phyloP scores from a whole-genome alignment of 306 rosid genomes.

The Sicyos edulis region DNA sequence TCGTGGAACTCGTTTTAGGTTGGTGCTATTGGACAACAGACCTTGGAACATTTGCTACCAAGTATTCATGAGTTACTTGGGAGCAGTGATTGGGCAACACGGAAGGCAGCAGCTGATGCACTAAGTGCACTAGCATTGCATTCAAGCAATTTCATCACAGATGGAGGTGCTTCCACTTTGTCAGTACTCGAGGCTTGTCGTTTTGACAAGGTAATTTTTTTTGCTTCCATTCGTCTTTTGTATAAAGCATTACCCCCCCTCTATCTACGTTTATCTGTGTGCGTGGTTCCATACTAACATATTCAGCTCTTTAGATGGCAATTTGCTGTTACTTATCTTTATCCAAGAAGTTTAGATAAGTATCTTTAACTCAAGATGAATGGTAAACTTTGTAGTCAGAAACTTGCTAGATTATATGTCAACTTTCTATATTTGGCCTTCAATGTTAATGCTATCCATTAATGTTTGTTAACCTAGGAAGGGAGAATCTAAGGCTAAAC shows the following conservation, averaged over 20 bases:
- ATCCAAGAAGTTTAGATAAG: not conserved
- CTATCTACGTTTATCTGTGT: not conserved
- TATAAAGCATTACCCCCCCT: not conserved
- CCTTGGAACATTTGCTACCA: slow-evolving; percentile 67
- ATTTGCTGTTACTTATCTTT: slow-evolving; percentile 1
- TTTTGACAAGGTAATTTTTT: slow-evolving; percentile 82
- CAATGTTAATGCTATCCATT: slow-evolving; percentile 6
- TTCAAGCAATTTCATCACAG: slow-evolving; percentile 63
- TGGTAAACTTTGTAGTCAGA: not conserved
- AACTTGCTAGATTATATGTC: not conserved
- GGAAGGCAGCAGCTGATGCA: slow-evolving; percentile 95
- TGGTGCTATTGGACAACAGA: slow-evolving; percentile 79
- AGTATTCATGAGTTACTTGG: slow-evolving; percentile 73
- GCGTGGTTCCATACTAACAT: slow-evolving; percentile 12
- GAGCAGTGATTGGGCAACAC: slow-evolving; percentile 89
- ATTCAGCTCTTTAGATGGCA: slow-evolving; percentile 17
- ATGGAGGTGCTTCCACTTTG: slow-evolving; percentile 51
- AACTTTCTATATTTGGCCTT: not conserved
- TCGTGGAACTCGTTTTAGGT: slow-evolving; percentile 47
- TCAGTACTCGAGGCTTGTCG: slow-evolving; percentile 71
- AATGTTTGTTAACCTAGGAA: not conserved
- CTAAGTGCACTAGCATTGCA: slow-evolving; percentile 64
- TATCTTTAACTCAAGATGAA: not conserved
- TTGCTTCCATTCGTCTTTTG: slow-evolving; percentile 16
- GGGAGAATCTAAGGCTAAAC: not conserved